Evolutionary conservation across 345 rosid genomes (phyloP).

Genomic region (Eutrema heterophyllum): DNA sequence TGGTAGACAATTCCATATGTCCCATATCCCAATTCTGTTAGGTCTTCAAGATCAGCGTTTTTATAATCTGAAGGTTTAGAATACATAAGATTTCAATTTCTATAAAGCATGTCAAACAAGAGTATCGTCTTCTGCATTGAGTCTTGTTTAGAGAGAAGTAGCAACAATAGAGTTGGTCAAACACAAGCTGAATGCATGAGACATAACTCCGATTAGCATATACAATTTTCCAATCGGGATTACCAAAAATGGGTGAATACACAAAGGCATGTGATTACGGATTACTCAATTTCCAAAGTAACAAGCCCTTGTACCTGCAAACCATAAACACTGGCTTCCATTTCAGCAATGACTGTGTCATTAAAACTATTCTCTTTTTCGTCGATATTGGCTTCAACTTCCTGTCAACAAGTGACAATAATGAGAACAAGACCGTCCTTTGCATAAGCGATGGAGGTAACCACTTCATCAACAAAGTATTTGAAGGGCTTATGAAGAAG

Average conservation of each 20-base stretch:
- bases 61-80: constrained; percentile 46
- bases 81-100: background rate
- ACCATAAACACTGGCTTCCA: constrained; percentile 65
- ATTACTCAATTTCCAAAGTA: background rate
- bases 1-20: constrained; percentile 75
- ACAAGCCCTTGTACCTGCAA: constrained; percentile 44
- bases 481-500: too few relatives aligned
- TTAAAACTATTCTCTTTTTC: constrained; percentile 35
- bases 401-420: constrained; percentile 30
- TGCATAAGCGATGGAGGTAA: too few relatives aligned
- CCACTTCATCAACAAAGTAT: too few relatives aligned
- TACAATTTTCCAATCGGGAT: background rate
- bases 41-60: constrained; percentile 66
- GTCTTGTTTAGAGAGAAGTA: background rate
- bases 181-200: background rate
- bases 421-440: background rate
- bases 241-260: background rate
- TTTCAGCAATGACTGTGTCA: constrained; percentile 55
- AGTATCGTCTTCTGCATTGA: background rate
- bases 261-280: background rate
- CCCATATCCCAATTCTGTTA: constrained; percentile 59
- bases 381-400: constrained; percentile 27
- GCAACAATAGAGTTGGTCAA: background rate
- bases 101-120: background rate
- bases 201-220: constrained; percentile 1